Evolutionary conservation across 371 early-diverging fungal species (phyloP).

Genomic region (Parasitella parasitica): DNA sequence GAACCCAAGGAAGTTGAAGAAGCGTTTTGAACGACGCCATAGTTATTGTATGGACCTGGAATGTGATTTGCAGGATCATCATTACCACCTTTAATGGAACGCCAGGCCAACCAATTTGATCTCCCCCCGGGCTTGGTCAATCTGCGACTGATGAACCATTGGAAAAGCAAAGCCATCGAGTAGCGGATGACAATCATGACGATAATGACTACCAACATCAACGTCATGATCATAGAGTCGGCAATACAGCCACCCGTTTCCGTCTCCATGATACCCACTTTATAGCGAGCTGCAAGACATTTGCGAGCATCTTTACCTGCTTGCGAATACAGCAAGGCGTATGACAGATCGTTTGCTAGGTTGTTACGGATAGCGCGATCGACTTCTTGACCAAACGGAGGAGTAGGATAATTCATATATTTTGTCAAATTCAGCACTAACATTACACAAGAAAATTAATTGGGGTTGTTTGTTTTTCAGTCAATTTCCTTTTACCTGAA

Average conservation of each 20-base stretch:
- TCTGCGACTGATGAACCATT: conserved; percentile 50
- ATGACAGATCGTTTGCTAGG: conserved; percentile 47
- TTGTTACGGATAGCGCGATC: conserved; percentile 27
- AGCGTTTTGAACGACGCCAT: too few relatives aligned
- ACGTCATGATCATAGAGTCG: conserved; percentile 46
- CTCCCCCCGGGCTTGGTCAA: conserved; percentile 50
- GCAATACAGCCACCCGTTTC: conserved; percentile 60
- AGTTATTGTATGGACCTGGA: conserved; percentile 47
- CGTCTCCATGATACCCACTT: conserved; percentile 51
- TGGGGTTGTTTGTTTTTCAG: not conserved
- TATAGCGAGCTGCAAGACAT: conserved; percentile 46
- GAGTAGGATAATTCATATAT: conserved; percentile 10
- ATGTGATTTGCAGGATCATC: conserved; percentile 50
- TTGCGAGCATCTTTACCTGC: conserved; percentile 34
- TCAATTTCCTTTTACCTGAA: conserved; percentile 34
- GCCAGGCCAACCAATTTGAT: conserved; percentile 51
- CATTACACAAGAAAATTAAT: too few relatives aligned
- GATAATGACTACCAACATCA: conserved; percentile 49
- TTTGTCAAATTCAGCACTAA: conserved; percentile 41
- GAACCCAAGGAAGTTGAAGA: too few relatives aligned
- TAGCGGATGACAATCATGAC: conserved; percentile 52
- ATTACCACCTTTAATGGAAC: conserved; percentile 52
- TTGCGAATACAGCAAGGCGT: conserved; percentile 36
- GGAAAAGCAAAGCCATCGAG: conserved; percentile 60
- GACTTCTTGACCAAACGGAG: conserved; percentile 20